These are phyloP conservation scores for Hanseniaspora valbyensis DNA, from an alignment of 805 yeast species.

Conservation along the genomic window DNA sequence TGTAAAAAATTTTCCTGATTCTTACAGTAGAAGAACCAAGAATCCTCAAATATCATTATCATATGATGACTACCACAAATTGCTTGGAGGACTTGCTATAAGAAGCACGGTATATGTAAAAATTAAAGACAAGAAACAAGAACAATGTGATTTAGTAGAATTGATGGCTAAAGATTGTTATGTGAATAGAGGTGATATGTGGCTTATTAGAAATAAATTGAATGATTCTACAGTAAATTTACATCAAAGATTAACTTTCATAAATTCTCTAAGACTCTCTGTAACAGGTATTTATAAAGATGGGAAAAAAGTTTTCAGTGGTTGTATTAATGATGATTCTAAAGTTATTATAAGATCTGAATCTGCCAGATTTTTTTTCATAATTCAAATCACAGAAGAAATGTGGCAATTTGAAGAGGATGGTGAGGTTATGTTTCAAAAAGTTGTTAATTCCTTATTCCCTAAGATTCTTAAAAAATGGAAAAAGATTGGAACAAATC, in stretches of 20 bases:
- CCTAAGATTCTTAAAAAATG: slow-evolving; percentile 83
- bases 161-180: slow-evolving; percentile 68
- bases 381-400: slow-evolving; percentile 82
- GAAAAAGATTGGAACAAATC: slow-evolving; percentile 81
- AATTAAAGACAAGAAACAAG: slow-evolving; percentile 35
- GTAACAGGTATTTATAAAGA: slow-evolving; percentile 51
- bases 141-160: slow-evolving; percentile 75
- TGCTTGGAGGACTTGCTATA: slow-evolving; percentile 55
- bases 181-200: slow-evolving; percentile 84
- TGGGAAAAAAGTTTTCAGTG: slow-evolving; percentile 64
- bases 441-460: slow-evolving; percentile 79
- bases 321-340: slow-evolving; percentile 63
- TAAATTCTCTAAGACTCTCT: slow-evolving; percentile 51
- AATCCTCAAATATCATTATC: slow-evolving; percentile 43
- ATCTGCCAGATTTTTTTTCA: slow-evolving; percentile 68
- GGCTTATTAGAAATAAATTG: slow-evolving; percentile 60
- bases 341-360: slow-evolving; percentile 82
- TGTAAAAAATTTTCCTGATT: slow-evolving; percentile 30
- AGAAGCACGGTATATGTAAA: slow-evolving; percentile 55
- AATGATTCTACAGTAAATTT: slow-evolving; percentile 54
- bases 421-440: slow-evolving; percentile 88
- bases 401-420: slow-evolving; percentile 98
- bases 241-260: slow-evolving; percentile 52
- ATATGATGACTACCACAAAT: slow-evolving; percentile 47
- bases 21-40: slow-evolving; percentile 27